A percentile compares a stretch with the other conserved stretches of the same genome.
These are phyloP conservation scores for Lagenidium giganteum DNA, from an alignment of 352 stramenopile species.

Conservation along the genomic window DNA sequence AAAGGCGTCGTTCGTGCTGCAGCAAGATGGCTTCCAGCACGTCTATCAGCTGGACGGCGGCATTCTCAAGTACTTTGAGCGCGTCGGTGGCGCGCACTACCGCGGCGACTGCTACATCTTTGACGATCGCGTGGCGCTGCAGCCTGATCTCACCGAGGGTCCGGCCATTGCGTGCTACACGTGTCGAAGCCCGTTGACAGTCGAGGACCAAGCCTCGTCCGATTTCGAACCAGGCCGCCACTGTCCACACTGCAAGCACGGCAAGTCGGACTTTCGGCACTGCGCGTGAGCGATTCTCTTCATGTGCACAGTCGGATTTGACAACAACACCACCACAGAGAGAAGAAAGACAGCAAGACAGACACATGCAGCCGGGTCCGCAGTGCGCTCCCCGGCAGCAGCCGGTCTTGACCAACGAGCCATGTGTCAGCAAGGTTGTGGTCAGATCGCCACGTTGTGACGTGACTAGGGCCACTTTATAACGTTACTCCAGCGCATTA, in stretches of 20 bases:
- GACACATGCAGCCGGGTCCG: too few relatives aligned
- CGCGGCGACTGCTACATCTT: constrained; percentile 79
- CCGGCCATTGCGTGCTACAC: constrained; percentile 37
- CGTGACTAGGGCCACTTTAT: too few relatives aligned
- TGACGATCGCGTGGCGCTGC: constrained; percentile 66
- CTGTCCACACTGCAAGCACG: constrained; percentile 53
- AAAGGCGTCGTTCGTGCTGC: constrained; percentile 62
- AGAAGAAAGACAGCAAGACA: too few relatives aligned
- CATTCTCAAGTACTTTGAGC: constrained; percentile 80
- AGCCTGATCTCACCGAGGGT: constrained; percentile 45
- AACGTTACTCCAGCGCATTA: too few relatives aligned
- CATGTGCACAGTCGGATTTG: too few relatives aligned
- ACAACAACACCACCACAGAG: too few relatives aligned
- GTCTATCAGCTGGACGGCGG: constrained; percentile 75
- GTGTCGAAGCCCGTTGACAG: constrained; percentile 52
- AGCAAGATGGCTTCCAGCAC: constrained; percentile 41
- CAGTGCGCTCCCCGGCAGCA: too few relatives aligned
- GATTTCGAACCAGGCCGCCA: constrained; percentile 34
- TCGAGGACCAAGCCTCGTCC: constrained; percentile 33
- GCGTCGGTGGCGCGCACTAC: constrained; percentile 62
- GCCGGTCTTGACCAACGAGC: too few relatives aligned
- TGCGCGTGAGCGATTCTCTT: too few relatives aligned
- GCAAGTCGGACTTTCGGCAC: constrained; percentile 48
- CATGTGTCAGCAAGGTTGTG: too few relatives aligned
- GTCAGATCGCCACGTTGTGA: too few relatives aligned